These are phyloP conservation scores for Ramaria sp. DNA, from an alignment of 768 basidiomycete genomes.

Conservation along the genomic window DNA sequence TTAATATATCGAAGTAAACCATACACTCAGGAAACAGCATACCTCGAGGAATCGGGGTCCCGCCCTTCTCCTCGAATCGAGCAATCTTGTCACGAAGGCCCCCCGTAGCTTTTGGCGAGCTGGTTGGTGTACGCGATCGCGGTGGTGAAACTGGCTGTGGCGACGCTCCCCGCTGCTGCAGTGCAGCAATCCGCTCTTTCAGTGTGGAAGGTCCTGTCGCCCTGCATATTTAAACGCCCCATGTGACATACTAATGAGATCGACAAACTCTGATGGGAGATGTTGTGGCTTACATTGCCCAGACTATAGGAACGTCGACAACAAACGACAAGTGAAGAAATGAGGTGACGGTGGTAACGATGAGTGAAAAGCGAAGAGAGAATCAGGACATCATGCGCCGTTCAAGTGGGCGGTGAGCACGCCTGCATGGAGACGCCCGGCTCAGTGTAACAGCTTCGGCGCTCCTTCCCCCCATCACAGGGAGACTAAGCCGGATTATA, in stretches of 20 bases:
- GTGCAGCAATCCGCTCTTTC: conserved; percentile 75
- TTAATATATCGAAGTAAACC: neutral
- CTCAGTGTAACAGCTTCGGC: neutral
- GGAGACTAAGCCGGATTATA: neutral
- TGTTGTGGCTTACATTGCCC: neutral
- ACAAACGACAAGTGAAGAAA: neutral
- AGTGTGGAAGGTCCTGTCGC: conserved; percentile 21
- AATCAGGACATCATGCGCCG: neutral
- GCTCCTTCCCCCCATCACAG: neutral
- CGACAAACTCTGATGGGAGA: neutral
- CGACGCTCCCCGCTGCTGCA: conserved; percentile 50
- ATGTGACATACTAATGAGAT: neutral
- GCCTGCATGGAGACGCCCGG: neutral
- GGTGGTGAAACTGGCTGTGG: conserved; percentile 16
- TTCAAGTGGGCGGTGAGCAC: neutral
- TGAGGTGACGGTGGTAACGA: neutral
- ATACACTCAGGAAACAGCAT: no score
- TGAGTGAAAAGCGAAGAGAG: neutral
- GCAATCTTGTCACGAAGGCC: conserved; percentile 60
- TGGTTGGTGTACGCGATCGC: conserved; percentile 9
- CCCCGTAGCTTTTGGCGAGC: neutral
- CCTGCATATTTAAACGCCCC: no score
- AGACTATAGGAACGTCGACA: neutral
- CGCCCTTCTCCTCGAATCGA: conserved; percentile 70
- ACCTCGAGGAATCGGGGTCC: conserved; percentile 58